Percentiles rank a stretch among this genome's conserved stretches.
These are phyloP conservation scores for Leccinum fibrillosum DNA, from an alignment of 768 basidiomycete genomes.

Conservation along the genomic window DNA sequence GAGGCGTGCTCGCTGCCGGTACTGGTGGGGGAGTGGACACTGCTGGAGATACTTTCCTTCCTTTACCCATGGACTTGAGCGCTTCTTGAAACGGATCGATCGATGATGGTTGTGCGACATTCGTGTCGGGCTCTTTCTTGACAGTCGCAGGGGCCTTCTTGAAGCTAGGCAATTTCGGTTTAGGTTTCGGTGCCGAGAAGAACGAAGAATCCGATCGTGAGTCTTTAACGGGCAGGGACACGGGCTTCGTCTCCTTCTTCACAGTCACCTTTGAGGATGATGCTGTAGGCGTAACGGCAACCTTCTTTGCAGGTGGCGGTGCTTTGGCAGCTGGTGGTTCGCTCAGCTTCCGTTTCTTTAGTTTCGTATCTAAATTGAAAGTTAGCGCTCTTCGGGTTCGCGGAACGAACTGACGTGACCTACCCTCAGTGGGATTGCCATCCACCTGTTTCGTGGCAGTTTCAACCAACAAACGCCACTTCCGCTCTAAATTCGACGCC, in stretches of 20 bases:
- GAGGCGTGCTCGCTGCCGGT: constrained; percentile 30
- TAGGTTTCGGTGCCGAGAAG: constrained; percentile 84
- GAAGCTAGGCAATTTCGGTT: constrained; percentile 81
- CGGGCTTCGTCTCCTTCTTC: constrained; percentile 55
- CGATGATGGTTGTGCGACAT: constrained; percentile 72
- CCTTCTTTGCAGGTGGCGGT: constrained; percentile 64
- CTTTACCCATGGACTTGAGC: constrained; percentile 70
- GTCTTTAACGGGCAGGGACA: constrained; percentile 52
- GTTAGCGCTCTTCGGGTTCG: constrained; percentile 24
- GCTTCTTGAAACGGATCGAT: constrained; percentile 82
- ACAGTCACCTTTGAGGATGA: constrained; percentile 32
- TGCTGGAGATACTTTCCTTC: constrained; percentile 59
- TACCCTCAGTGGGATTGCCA: constrained; percentile 59
- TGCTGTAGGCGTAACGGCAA: constrained; percentile 38
- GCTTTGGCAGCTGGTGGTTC: constrained; percentile 46
- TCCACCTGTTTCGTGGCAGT: constrained; percentile 44
- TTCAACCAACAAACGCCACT: constrained; percentile 69
- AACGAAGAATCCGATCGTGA: constrained; percentile 86
- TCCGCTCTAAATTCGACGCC: constrained; percentile 82
- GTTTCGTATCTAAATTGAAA: constrained; percentile 44
- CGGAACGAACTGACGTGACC: constrained; percentile 54
- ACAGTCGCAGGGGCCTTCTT: constrained; percentile 62
- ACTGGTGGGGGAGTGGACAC: constrained; percentile 53
- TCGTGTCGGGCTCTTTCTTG: constrained; percentile 53
- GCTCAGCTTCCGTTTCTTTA: constrained; percentile 74